These are phyloP conservation scores for Kwoniella sp. DNA, from an alignment of 768 basidiomycete genomes.

Conservation along the genomic window DNA sequence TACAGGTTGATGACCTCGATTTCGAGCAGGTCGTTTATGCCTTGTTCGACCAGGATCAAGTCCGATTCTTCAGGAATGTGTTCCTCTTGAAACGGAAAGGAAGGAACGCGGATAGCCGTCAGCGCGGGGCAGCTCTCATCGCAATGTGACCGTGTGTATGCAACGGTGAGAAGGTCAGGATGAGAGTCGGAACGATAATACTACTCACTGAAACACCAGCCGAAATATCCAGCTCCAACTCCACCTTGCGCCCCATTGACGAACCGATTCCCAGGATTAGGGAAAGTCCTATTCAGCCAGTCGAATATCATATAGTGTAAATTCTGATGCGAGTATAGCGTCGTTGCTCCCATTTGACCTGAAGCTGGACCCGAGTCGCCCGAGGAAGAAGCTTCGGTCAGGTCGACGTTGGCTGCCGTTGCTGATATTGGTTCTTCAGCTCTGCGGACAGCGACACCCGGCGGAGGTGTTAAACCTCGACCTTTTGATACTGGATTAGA, in stretches of 20 bases:
- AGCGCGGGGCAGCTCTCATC: too few species aligned
- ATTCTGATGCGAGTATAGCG: constrained; percentile 51
- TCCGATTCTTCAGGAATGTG: constrained; percentile 47
- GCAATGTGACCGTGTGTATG: too few species aligned
- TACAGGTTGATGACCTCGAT: constrained; percentile 34
- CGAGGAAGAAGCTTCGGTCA: constrained; percentile 3
- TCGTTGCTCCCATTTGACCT: constrained; percentile 31
- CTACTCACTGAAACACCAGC: constrained; percentile 47
- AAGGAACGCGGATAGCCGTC: too few species aligned
- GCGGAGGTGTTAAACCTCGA: constrained; percentile 35
- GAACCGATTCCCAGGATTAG: constrained; percentile 36
- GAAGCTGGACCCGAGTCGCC: not conserved
- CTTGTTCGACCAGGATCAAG: constrained; percentile 45
- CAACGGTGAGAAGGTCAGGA: not conserved
- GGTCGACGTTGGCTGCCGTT: not conserved
- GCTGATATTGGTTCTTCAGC: constrained; percentile 3
- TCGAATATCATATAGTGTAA: constrained; percentile 49
- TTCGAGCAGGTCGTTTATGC: constrained; percentile 46
- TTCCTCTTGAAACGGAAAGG: constrained; percentile 38
- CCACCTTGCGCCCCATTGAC: constrained; percentile 50
- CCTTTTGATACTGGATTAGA: constrained; percentile 43
- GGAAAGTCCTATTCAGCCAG: constrained; percentile 48
- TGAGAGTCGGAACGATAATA: too few species aligned
- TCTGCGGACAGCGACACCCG: not conserved
- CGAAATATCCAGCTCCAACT: constrained; percentile 45